Conservation (phyloP, 768 basidiomycete genomes). For the Nidularia sp. region DNA sequence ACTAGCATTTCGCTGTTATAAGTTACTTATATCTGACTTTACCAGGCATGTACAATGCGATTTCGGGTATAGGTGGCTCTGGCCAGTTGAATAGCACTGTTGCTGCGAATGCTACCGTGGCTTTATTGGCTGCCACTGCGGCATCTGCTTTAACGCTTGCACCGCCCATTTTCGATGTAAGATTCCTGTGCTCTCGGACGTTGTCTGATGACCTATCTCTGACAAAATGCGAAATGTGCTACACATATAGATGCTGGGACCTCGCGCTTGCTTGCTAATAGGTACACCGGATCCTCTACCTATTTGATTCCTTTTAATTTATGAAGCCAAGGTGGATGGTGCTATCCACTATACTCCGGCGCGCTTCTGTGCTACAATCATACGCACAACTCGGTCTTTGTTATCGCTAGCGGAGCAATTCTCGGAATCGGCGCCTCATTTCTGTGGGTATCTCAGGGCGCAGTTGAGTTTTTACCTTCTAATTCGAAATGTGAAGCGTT, state of each 20-base stretch:
- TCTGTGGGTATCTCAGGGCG: constrained; percentile 23
- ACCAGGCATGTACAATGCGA: constrained; percentile 24
- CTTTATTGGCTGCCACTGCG: constrained; percentile 19
- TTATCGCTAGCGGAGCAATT: constrained; percentile 21
- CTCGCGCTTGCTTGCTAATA: constrained; percentile 17
- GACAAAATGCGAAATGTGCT: background rate
- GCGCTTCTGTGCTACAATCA: constrained; percentile 22
- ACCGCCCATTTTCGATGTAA: constrained; percentile 21
- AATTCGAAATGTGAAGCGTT: background rate
- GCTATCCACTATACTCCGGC: constrained; percentile 21
- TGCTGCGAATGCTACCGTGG: constrained; percentile 22
- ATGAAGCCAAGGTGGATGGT: constrained; percentile 16
- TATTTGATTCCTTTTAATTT: background rate
- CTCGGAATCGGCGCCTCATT: constrained; percentile 22
- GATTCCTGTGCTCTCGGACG: background rate
- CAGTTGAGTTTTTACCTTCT: constrained; percentile 7
- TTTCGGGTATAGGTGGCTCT: constrained; percentile 21
- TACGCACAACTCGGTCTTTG: constrained; percentile 19
- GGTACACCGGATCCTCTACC: constrained; percentile 5
- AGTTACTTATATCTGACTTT: no score
- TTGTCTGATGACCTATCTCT: background rate
- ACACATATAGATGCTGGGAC: constrained; percentile 17
- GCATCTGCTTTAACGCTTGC: constrained; percentile 21
- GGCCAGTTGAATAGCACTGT: constrained; percentile 23
- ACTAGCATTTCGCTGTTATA: background rate